phyloP scores from a whole-genome alignment of 164 flowering plant species.

The Liriodendron chinense region DNA sequence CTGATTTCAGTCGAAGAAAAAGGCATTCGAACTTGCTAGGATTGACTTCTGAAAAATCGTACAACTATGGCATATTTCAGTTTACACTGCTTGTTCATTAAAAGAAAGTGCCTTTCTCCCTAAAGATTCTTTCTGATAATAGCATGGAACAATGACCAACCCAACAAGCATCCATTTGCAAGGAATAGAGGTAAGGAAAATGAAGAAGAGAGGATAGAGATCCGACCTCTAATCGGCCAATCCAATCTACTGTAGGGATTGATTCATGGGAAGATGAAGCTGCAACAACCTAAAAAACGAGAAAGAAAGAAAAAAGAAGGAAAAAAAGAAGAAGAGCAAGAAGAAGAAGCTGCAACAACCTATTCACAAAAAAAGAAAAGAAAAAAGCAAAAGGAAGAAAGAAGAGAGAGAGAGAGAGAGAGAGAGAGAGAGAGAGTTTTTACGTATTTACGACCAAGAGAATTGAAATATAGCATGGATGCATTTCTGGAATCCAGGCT shows the following conservation, averaged over 20 bases:
- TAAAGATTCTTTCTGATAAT: background rate
- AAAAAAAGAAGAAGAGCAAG: background rate
- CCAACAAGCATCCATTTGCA: no score
- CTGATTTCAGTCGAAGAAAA: no score
- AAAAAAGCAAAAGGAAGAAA: no score
- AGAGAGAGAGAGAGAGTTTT: background rate
- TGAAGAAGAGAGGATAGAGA: background rate
- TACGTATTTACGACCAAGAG: background rate
- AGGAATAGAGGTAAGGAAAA: no score
- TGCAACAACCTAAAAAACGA: background rate
- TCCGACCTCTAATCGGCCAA: background rate
- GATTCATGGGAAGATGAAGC: conserved; percentile 4
- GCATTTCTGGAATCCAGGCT: conserved; percentile 1
- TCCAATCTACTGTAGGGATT: background rate
- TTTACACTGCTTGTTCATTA: background rate
- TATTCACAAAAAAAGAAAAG: no score
- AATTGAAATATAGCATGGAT: background rate
- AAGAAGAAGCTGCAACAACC: background rate
- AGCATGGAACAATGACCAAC: background rate
- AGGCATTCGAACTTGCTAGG: background rate
- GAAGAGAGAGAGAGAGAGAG: background rate
- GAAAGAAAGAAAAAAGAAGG: background rate
- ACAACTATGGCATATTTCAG: background rate
- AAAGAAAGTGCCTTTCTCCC: background rate
- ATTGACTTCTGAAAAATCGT: background rate